These are phyloP conservation scores for Caulochytrium protostelioides DNA, from an alignment of 371 early-diverging fungal species.

Conservation along the genomic window DNA sequence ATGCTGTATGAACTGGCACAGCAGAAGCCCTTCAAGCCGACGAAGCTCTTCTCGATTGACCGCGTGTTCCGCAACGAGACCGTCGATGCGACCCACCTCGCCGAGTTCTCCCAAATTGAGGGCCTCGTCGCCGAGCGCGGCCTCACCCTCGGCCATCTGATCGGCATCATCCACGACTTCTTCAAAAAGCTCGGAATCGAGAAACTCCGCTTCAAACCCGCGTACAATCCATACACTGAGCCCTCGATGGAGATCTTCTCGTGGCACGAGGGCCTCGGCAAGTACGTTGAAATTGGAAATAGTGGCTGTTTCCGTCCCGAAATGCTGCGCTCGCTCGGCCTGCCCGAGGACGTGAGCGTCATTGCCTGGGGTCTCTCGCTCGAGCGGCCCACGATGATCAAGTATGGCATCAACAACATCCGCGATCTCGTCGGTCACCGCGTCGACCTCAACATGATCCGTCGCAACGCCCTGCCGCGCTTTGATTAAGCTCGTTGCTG, in stretches of 20 bases:
- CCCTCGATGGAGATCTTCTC: constrained; percentile 99
- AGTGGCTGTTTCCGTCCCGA: constrained; percentile 99
- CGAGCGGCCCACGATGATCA: constrained; percentile 99
- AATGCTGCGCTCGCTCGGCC: constrained; percentile 93
- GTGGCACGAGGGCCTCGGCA: constrained; percentile 81
- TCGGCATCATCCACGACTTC: constrained; percentile 91
- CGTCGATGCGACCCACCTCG: constrained; percentile 98
- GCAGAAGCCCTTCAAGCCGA: constrained; percentile 55
- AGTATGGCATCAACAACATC: constrained; percentile 92
- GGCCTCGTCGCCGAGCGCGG: constrained; percentile 95
- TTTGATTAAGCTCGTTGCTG: too few relatives aligned
- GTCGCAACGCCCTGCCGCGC: constrained; percentile 76
- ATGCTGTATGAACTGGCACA: constrained; percentile 87
- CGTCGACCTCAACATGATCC: constrained; percentile 85
- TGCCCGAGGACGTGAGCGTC: constrained; percentile 88
- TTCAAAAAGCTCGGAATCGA: constrained; percentile 90
- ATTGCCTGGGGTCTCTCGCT: constrained; percentile 98
- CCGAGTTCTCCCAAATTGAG: constrained; percentile 99
- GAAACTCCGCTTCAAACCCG: constrained; percentile 98
- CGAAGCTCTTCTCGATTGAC: constrained; percentile 98
- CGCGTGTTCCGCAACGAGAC: constrained; percentile 99
- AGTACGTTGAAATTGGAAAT: constrained; percentile 99
- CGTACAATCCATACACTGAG: constrained; percentile 99
- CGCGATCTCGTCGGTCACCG: constrained; percentile 97
- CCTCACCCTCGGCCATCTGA: constrained; percentile 88